Percentiles rank a stretch among this genome's conserved stretches.
These are phyloP conservation scores for Trichosanthes cucumerina DNA, from an alignment of 306 rosid genomes.

Conservation along the genomic window DNA sequence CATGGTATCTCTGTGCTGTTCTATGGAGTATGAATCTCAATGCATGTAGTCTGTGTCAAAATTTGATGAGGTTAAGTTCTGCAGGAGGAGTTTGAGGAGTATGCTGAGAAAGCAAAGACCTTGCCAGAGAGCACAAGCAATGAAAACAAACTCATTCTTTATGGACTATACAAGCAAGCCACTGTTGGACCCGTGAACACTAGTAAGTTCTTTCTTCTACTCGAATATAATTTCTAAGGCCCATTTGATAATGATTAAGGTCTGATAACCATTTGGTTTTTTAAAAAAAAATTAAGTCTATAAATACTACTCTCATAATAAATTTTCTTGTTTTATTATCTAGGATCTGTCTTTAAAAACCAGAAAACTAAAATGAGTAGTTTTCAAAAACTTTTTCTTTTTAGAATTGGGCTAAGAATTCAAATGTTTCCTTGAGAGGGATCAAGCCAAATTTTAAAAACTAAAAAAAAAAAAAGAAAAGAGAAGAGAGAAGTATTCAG, in stretches of 20 bases:
- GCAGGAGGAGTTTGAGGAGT: slow-evolving; percentile 89
- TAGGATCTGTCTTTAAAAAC: too few relatives aligned
- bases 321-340: too few relatives aligned
- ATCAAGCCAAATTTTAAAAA: too few relatives aligned
- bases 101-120: slow-evolving; percentile 80
- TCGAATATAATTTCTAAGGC: background rate
- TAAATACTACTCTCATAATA: too few relatives aligned
- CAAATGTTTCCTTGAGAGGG: too few relatives aligned
- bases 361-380: too few relatives aligned
- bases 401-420: too few relatives aligned
- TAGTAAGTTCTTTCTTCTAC: slow-evolving; percentile 28
- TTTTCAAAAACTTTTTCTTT: too few relatives aligned
- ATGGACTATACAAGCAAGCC: slow-evolving; percentile 87
- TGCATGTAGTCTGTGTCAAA: background rate
- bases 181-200: slow-evolving; percentile 81
- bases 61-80: slow-evolving; percentile 9
- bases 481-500: too few relatives aligned
- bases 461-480: too few relatives aligned
- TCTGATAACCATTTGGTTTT: too few relatives aligned
- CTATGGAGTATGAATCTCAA: background rate
- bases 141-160: slow-evolving; percentile 67
- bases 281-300: background rate
- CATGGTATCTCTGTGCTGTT: background rate
- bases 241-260: too few relatives aligned
- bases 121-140: slow-evolving; percentile 51